phyloP scores from a whole-genome alignment of 495 filamentous ascomycete genomes.

The Xylaria nigripes region DNA sequence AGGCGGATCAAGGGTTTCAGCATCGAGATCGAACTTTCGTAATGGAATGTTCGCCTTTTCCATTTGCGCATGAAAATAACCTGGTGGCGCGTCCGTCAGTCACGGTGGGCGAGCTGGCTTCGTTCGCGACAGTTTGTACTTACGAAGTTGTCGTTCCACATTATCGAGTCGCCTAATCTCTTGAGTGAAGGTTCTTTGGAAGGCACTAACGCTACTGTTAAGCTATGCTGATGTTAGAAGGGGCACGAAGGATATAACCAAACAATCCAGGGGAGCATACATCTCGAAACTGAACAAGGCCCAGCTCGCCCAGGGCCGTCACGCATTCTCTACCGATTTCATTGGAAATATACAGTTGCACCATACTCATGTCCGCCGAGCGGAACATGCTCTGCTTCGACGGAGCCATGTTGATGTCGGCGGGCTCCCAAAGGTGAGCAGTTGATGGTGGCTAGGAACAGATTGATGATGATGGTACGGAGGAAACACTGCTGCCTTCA shows the following conservation, averaged over 20 bases:
- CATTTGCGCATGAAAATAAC: slow-evolving; percentile 91
- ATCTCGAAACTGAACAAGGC: slow-evolving; percentile 93
- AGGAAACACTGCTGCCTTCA: slow-evolving; percentile 18
- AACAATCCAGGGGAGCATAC: slow-evolving; percentile 44
- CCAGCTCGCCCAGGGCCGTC: slow-evolving; percentile 90
- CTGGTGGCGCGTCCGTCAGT: slow-evolving; percentile 31
- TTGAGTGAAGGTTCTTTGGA: slow-evolving; percentile 94
- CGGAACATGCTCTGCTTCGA: slow-evolving; percentile 91
- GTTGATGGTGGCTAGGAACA: slow-evolving; percentile 16
- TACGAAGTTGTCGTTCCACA: slow-evolving; percentile 94
- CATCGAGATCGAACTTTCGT: slow-evolving; percentile 75
- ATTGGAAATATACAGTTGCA: slow-evolving; percentile 97
- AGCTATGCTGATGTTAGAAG: slow-evolving; percentile 48
- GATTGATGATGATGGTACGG: slow-evolving; percentile 10
- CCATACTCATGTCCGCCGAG: slow-evolving; percentile 99
- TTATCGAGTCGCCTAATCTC: slow-evolving; percentile 96
- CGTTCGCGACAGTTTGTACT: slow-evolving; percentile 21
- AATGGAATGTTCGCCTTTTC: slow-evolving; percentile 81
- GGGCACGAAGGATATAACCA: not conserved
- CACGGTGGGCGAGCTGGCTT: not conserved
- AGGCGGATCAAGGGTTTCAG: slow-evolving; percentile 74
- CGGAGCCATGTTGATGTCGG: slow-evolving; percentile 41
- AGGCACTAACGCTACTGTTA: slow-evolving; percentile 85
- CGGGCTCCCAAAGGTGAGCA: slow-evolving; percentile 15
- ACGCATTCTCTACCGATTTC: slow-evolving; percentile 98